phyloP scores from a whole-genome alignment of 2,329 filamentous ascomycete genomes.

The Fusarium albosuccineum region DNA sequence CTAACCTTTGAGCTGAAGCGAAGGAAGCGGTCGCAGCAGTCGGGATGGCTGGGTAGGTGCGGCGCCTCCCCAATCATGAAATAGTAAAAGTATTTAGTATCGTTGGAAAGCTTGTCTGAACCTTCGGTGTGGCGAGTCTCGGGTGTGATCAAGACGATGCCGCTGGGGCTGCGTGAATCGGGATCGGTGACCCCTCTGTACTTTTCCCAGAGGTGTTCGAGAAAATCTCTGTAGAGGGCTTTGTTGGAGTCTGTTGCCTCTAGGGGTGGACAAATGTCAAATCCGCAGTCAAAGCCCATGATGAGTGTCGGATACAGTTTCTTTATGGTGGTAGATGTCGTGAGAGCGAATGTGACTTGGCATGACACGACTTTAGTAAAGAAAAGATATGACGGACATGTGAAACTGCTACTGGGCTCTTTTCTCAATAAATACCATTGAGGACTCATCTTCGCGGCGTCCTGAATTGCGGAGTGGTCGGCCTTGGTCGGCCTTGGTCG shows the following conservation, averaged over 20 bases:
- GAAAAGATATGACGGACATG: too few relatives aligned
- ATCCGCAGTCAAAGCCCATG: slow-evolving; percentile 16
- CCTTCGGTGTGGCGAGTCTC: not conserved
- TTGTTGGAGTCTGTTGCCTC: not conserved
- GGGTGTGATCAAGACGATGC: slow-evolving; percentile 4
- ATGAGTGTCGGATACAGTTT: not conserved
- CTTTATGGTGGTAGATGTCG: too few relatives aligned
- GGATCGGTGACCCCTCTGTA: not conserved
- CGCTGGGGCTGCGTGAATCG: accelerated
- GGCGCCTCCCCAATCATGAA: slow-evolving; percentile 7
- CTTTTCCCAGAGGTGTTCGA: not conserved
- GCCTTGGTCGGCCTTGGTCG: too few relatives aligned
- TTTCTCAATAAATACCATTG: too few relatives aligned
- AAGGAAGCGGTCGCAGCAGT: slow-evolving; percentile 16
- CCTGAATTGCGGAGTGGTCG: too few relatives aligned
- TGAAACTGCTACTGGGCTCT: too few relatives aligned
- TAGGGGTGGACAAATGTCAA: slow-evolving; percentile 21
- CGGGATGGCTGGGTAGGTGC: not conserved
- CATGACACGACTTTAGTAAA: too few relatives aligned
- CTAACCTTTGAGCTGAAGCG: slow-evolving; percentile 11
- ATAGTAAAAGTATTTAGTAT: not conserved
- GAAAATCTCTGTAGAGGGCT: not conserved
- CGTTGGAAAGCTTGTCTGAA: not conserved
- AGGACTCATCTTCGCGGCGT: too few relatives aligned
- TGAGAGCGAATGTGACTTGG: too few relatives aligned